phyloP scores from a whole-genome alignment of 306 rosid genomes.

The Sophora flavescens region DNA sequence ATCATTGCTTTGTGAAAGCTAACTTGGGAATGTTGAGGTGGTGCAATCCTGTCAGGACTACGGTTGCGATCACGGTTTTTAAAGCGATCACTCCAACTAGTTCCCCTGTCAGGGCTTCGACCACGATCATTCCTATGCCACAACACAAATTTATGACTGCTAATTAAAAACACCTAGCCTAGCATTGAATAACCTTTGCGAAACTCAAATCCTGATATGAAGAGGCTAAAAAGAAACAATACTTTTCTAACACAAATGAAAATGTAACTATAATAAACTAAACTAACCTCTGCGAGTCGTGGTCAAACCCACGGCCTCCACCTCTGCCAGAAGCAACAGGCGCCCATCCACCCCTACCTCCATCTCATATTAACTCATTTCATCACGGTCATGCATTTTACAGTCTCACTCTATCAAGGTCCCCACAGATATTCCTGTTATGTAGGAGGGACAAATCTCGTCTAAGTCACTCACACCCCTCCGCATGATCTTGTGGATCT shows the following conservation, averaged over 20 bases:
- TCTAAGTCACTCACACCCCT: too few relatives aligned
- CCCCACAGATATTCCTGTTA: too few relatives aligned
- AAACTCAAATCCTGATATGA: background rate
- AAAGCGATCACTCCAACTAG: constrained; percentile 61
- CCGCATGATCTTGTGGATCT: constrained; percentile 78
- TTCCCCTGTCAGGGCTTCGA: constrained; percentile 72
- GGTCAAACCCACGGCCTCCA: constrained; percentile 71
- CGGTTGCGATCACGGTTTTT: constrained; percentile 74
- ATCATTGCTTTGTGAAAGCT: constrained; percentile 87
- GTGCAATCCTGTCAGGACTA: constrained; percentile 61
- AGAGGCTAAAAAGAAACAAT: background rate
- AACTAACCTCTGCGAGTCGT: constrained; percentile 70
- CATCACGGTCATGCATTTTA: too few relatives aligned
- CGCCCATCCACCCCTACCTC: constrained; percentile 73
- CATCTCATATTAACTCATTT: too few relatives aligned
- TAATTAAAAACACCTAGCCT: constrained; percentile 19
- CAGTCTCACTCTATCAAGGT: too few relatives aligned
- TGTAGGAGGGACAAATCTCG: too few relatives aligned
- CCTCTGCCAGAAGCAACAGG: constrained; percentile 62
- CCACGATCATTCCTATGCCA: constrained; percentile 72
- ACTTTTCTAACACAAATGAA: background rate
- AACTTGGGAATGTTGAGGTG: constrained; percentile 48
- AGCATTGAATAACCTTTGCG: background rate
- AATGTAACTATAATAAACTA: background rate
- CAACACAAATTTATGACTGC: constrained; percentile 21